Conservation (phyloP, 257 asterid species). For the Agastache rugosa region DNA sequence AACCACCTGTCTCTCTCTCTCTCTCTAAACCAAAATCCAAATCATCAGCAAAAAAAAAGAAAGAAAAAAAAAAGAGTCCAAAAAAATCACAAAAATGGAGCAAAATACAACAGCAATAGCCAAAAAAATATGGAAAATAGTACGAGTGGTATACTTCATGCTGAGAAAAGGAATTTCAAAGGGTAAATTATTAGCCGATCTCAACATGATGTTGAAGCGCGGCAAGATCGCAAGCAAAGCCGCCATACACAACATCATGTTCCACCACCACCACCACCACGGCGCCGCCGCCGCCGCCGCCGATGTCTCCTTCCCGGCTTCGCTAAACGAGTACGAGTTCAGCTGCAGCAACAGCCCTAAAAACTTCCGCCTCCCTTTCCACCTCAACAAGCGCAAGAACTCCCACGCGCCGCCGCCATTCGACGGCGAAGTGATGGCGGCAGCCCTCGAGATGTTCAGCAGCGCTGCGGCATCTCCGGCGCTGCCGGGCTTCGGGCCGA, state of each 20-base stretch:
- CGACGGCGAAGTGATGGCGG: constrained; percentile 32
- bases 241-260: constrained; percentile 69
- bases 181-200: constrained; percentile 43
- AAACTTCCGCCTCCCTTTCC: constrained; percentile 33
- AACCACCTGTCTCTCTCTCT: constrained; percentile 8
- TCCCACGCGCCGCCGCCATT: constrained; percentile 26
- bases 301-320: constrained; percentile 20
- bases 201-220: constrained; percentile 48
- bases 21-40: constrained; percentile 18
- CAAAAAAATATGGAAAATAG: constrained; percentile 42
- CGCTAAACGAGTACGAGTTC: constrained; percentile 46
- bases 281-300: constrained; percentile 20
- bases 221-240: constrained; percentile 61
- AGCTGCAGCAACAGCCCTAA: constrained; percentile 48
- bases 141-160: constrained; percentile 42
- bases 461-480: constrained; percentile 60
- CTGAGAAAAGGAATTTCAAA: constrained; percentile 48
- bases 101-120: constrained; percentile 31
- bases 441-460: constrained; percentile 48
- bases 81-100: not conserved
- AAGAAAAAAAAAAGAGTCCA: too few relatives aligned
- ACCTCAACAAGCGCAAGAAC: constrained; percentile 43
- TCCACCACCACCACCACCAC: constrained; percentile 57
- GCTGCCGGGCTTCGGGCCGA: constrained; percentile 71
- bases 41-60: not conserved